Percentiles rank a stretch among this genome's conserved stretches.
phyloP scores from a whole-genome alignment of 371 early-diverging fungal species.

The Lichtheimia corymbifera region DNA sequence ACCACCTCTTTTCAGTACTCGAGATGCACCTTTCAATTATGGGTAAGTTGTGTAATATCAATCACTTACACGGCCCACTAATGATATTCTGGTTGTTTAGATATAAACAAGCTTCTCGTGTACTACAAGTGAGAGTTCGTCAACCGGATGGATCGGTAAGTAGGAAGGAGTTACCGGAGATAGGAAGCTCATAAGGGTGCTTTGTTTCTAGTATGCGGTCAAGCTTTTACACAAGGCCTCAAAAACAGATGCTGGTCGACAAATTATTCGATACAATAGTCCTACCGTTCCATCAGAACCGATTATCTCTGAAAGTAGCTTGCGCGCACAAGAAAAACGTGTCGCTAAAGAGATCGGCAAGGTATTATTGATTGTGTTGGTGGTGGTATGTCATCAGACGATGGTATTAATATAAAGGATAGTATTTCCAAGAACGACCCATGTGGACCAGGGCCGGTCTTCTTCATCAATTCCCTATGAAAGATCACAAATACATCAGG shows the following conservation, averaged over 20 bases:
- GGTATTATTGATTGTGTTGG: background rate
- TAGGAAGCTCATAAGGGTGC: too few relatives aligned
- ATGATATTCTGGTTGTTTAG: conserved; percentile 18
- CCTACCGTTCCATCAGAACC: background rate
- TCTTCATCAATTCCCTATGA: conserved; percentile 20
- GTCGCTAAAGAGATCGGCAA: background rate
- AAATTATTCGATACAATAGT: background rate
- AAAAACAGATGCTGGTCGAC: background rate
- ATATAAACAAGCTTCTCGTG: conserved; percentile 51
- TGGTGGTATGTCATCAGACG: too few relatives aligned
- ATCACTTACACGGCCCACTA: background rate
- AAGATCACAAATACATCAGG: conserved; percentile 28
- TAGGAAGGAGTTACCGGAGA: background rate
- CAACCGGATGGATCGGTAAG: conserved; percentile 53
- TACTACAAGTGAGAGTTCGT: conserved; percentile 44
- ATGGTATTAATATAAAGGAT: too few relatives aligned
- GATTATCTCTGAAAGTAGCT: background rate
- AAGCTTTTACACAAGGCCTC: conserved; percentile 27
- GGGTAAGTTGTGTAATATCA: conserved; percentile 27
- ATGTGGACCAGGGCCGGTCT: conserved; percentile 57
- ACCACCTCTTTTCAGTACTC: conserved; percentile 56
- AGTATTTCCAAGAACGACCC: conserved; percentile 56
- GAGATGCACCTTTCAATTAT: conserved; percentile 47
- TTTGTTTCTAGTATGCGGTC: conserved; percentile 23
- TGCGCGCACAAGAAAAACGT: background rate